phyloP scores from a whole-genome alignment of 345 rosid species.

The Syzygium grande region DNA sequence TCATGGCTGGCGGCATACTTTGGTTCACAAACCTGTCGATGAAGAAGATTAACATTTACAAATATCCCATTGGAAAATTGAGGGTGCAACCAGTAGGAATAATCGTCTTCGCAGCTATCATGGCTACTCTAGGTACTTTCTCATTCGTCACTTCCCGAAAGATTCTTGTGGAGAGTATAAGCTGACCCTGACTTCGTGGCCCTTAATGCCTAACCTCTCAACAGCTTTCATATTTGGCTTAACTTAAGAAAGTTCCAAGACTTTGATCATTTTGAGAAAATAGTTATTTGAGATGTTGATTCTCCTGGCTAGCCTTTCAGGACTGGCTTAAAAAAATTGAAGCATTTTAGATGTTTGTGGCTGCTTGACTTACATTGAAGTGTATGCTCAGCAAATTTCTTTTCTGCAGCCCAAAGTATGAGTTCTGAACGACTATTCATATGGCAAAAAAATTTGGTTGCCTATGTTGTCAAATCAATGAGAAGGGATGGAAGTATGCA shows the following conservation, averaged over 20 bases:
- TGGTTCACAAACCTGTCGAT: conserved; percentile 90
- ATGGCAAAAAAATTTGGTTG: neutral
- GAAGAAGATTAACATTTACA: conserved; percentile 76
- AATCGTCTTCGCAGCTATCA: conserved; percentile 81
- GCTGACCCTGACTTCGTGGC: neutral
- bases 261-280: neutral
- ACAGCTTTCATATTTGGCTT: neutral
- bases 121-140: conserved; percentile 88
- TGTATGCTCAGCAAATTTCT: neutral
- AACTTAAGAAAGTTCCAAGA: neutral
- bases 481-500: neutral
- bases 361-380: neutral
- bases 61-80: conserved; percentile 92
- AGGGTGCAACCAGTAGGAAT: conserved; percentile 96
- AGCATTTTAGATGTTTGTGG: neutral
- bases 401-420: neutral
- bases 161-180: neutral
- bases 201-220: neutral
- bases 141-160: neutral
- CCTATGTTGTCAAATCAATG: neutral
- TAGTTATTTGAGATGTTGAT: neutral
- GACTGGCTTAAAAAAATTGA: neutral
- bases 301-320: neutral
- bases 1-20: conserved; percentile 92
- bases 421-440: neutral